phyloP scores from a whole-genome alignment of 306 rosid genomes.

The Carpinus fangiana region DNA sequence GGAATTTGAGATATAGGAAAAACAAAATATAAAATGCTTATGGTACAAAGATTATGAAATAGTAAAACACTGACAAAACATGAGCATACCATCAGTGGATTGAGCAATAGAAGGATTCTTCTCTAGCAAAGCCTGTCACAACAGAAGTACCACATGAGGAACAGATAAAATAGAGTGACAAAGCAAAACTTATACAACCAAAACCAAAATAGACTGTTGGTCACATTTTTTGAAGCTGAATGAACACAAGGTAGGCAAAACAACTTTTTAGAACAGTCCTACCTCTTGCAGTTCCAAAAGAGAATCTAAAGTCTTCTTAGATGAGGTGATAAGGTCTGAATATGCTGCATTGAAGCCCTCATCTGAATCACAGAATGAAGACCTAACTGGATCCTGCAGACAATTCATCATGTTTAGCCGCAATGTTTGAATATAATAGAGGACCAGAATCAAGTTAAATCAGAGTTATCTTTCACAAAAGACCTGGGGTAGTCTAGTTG shows the following conservation, averaged over 20 bases:
- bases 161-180: background rate
- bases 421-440: constrained; percentile 12
- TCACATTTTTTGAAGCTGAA: background rate
- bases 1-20: background rate
- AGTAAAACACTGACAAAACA: constrained; percentile 6
- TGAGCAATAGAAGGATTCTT: constrained; percentile 62
- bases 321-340: constrained; percentile 59
- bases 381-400: constrained; percentile 72
- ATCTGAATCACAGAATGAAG: constrained; percentile 59
- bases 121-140: constrained; percentile 68
- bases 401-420: constrained; percentile 22
- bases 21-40: background rate
- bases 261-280: constrained; percentile 15
- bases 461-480: constrained; percentile 23
- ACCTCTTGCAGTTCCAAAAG: constrained; percentile 84
- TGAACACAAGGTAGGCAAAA: background rate
- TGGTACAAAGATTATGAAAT: background rate
- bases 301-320: constrained; percentile 75
- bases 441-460: constrained; percentile 4
- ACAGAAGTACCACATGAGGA: constrained; percentile 17
- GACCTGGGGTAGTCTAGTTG: constrained; percentile 92
- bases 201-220: background rate
- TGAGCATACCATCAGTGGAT: constrained; percentile 50
- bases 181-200: background rate
- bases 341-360: constrained; percentile 60